A percentile compares a stretch with the other conserved stretches of the same genome.
These are phyloP conservation scores for Tolypocladium tundrense DNA, from an alignment of 2,329 filamentous ascomycete genomes.

Conservation along the genomic window DNA sequence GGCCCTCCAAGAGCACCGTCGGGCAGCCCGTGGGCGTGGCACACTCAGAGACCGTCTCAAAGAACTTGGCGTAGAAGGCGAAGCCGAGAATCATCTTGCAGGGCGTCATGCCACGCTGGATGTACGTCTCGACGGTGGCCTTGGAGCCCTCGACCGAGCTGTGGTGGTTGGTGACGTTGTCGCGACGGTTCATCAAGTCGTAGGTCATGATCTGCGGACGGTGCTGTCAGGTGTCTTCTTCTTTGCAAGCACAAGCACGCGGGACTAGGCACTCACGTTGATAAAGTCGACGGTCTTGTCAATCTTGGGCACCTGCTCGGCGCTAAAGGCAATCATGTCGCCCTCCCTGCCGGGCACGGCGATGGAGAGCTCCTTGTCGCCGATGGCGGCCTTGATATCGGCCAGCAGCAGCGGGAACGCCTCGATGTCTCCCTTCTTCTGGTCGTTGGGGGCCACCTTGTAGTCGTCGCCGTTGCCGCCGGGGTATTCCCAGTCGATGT, in stretches of 20 bases:
- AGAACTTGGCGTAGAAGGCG: constrained; percentile 61
- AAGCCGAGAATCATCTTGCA: constrained; percentile 55
- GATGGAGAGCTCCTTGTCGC: constrained; percentile 52
- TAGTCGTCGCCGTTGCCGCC: constrained; percentile 62
- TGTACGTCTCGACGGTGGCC: constrained; percentile 47
- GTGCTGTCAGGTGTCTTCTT: neutral
- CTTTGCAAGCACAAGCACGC: neutral
- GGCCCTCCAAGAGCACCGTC: constrained; percentile 48
- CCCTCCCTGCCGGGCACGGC: constrained; percentile 51
- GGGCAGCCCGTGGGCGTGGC: constrained; percentile 44
- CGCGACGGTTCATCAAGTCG: constrained; percentile 64
- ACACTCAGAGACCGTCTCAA: constrained; percentile 38
- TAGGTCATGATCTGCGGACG: constrained; percentile 50
- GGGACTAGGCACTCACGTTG: constrained; percentile 29
- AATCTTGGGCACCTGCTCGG: constrained; percentile 45
- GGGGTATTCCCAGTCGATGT: constrained; percentile 58
- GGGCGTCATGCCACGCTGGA: constrained; percentile 42
- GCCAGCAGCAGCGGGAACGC: constrained; percentile 51
- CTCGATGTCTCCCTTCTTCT: constrained; percentile 49
- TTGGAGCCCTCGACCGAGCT: constrained; percentile 45
- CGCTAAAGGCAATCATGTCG: constrained; percentile 61
- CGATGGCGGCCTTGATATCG: constrained; percentile 47
- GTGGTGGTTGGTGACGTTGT: constrained; percentile 55
- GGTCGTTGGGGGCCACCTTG: constrained; percentile 47
- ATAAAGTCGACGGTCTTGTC: constrained; percentile 52